These are phyloP conservation scores for Diplogelasinospora grovesii DNA, from an alignment of 495 filamentous ascomycete species.

Conservation along the genomic window DNA sequence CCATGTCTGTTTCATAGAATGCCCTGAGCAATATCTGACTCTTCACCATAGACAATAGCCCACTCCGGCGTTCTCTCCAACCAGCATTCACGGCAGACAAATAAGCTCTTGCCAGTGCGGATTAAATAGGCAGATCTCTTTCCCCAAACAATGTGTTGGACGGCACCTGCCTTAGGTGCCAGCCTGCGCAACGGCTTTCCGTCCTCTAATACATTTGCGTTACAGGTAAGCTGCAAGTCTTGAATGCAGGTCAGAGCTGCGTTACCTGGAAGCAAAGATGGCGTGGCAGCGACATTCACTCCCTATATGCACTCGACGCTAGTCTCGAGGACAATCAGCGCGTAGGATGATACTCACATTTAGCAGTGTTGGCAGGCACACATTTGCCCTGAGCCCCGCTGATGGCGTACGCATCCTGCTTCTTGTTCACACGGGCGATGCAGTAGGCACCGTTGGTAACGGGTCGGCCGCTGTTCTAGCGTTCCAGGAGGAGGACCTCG, in stretches of 20 bases:
- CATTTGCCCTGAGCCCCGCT: constrained; percentile 10
- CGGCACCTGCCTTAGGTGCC: no score
- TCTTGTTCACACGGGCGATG: constrained; percentile 14
- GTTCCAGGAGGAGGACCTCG: constrained; percentile 3
- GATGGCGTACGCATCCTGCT: constrained; percentile 19
- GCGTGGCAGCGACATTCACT: neutral
- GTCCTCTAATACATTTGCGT: constrained; percentile 9
- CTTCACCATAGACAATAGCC: no score
- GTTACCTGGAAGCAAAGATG: neutral
- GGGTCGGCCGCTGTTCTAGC: constrained; percentile 12
- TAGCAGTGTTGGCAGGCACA: constrained; percentile 8
- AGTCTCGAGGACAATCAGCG: neutral
- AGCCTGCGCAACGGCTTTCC: constrained; percentile 10
- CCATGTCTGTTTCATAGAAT: no score
- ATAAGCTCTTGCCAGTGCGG: no score
- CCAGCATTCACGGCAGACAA: no score
- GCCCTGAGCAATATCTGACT: no score
- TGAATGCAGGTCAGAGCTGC: constrained; percentile 6
- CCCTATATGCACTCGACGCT: no score
- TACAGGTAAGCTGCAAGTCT: constrained; percentile 9
- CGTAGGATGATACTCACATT: constrained; percentile 2
- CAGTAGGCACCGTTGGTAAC: constrained; percentile 16
- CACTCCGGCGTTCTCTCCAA: no score
- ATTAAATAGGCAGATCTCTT: no score
- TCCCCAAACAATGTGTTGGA: no score